phyloP scores from a whole-genome alignment of 2,329 filamentous ascomycete genomes.

The Aspergillus texensis region DNA sequence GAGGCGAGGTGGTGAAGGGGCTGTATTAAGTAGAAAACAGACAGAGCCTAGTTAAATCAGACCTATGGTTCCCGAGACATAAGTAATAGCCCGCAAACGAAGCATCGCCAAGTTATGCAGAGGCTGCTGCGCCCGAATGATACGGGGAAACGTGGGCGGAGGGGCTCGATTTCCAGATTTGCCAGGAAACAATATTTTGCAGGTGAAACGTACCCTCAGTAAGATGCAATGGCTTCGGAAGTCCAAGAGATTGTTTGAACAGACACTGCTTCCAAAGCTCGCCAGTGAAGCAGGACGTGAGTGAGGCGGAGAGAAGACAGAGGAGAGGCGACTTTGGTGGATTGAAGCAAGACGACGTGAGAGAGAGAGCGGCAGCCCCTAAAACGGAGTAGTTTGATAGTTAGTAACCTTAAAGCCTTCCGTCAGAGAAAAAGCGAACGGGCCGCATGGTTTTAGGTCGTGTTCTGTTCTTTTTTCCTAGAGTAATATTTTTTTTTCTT shows the following conservation, averaged over 20 bases:
- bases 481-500: neutral
- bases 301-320: neutral
- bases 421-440: conserved; percentile 7
- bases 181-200: conserved; percentile 11
- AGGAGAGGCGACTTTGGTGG: conserved; percentile 10
- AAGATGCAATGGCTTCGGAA: conserved; percentile 12
- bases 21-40: conserved; percentile 15
- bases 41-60: conserved; percentile 16
- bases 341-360: conserved; percentile 7
- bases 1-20: conserved; percentile 3
- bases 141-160: conserved; percentile 23
- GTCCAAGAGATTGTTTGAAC: neutral
- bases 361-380: conserved; percentile 9
- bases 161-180: conserved; percentile 22
- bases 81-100: conserved; percentile 17
- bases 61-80: conserved; percentile 14
- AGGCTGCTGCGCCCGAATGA: conserved; percentile 13
- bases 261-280: neutral
- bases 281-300: neutral
- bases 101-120: conserved; percentile 9
- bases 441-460: neutral
- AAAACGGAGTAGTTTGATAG: conserved; percentile 7
- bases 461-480: neutral
- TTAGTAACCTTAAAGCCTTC: conserved; percentile 4
- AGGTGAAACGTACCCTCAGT: conserved; percentile 22